Evolutionary conservation across 192 early-diverging fungal genomes (phyloP).

Genomic region (Coemansia biformis): DNA sequence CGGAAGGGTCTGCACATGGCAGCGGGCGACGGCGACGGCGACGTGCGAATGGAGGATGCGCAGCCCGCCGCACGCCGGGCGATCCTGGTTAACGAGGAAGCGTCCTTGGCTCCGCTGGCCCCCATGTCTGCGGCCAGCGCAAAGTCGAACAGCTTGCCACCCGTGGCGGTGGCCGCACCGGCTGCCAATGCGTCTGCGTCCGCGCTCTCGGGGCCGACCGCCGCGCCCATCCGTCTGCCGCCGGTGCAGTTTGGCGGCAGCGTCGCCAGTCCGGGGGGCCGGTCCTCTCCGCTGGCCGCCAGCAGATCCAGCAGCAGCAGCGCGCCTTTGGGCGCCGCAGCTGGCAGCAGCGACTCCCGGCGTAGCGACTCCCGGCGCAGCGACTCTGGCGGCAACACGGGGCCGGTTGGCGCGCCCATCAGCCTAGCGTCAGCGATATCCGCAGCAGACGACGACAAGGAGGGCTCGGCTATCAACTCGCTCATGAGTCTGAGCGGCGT

Average conservation of each 20-base stretch:
- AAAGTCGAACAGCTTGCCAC: slow-evolving; percentile 4
- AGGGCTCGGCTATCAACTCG: slow-evolving; percentile 47
- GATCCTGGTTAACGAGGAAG: too few relatives aligned
- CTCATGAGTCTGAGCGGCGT: slow-evolving; percentile 50
- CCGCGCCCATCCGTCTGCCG: slow-evolving; percentile 42
- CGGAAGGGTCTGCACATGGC: background rate
- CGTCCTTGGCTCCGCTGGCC: background rate
- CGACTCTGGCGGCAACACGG: background rate
- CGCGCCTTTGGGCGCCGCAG: too few relatives aligned
- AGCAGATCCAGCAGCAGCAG: background rate
- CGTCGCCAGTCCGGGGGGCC: slow-evolving; percentile 14
- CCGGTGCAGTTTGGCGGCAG: slow-evolving; percentile 36
- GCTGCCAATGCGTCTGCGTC: slow-evolving; percentile 10
- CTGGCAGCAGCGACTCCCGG: background rate
- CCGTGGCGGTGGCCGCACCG: background rate
- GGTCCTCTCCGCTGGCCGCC: slow-evolving; percentile 4
- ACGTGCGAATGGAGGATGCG: slow-evolving; percentile 26
- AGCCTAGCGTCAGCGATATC: slow-evolving; percentile 31
- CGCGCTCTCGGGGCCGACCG: slow-evolving; percentile 35
- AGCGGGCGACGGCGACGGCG: slow-evolving; percentile 27
- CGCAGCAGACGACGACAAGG: slow-evolving; percentile 39
- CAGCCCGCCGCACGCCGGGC: slow-evolving; percentile 2
- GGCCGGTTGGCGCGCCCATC: background rate
- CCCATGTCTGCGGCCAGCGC: background rate
- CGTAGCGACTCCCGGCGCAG: background rate